Base-by-base conservation (phyloP, 345 rosid genomes). In the Limnanthes douglasii region DNA sequence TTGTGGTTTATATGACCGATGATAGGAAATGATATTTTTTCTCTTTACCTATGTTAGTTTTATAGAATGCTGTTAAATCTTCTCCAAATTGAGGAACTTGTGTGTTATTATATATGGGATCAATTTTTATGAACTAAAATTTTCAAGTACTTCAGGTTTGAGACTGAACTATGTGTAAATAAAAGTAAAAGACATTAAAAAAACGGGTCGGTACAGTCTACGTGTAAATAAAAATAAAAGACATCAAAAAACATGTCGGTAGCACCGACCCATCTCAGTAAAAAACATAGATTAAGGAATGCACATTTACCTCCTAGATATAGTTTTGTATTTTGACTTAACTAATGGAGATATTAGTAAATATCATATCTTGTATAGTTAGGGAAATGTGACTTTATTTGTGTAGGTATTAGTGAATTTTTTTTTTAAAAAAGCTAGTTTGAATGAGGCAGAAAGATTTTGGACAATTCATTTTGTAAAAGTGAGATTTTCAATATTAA, bases 81-180 rank as follows among this genome's bases (percentile, higher is more conserved):
- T 88, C 92, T 54, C 83, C 78, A 38, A 59, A 56, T 41, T 42
- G 73, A 3, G 93, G 92, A 61, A 84, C 51, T 41, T 94, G 68
- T 26, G 98, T 72, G 50, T 90, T 95, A 46, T 75, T 79, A 52
- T 74, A 80, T 56, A 90, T 56, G 57, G 84, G 98, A 64, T 84
- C 96, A 17, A 90, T 63, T 61, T 90, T 84, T 16, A 36, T 61
- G 63, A 90, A 90, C 98, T 96, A n/a, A n/a, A 90, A 28, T 73
- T 92, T 70, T 80, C 93, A 17, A 90, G 72, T 63, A 84, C 98
- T 52, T 84, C 88, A 0, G 71, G 70, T 45, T 53, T 73, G 31
- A 88, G 92, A 57, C 70, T 72, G 59, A 90, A 85, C 5, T 75
- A 96, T 90, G 37, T 11, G 17, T 14, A 3, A 39, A 30, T 27